Conservation (phyloP, 169 alveolate species). For the Sarcocystis neurona region DNA sequence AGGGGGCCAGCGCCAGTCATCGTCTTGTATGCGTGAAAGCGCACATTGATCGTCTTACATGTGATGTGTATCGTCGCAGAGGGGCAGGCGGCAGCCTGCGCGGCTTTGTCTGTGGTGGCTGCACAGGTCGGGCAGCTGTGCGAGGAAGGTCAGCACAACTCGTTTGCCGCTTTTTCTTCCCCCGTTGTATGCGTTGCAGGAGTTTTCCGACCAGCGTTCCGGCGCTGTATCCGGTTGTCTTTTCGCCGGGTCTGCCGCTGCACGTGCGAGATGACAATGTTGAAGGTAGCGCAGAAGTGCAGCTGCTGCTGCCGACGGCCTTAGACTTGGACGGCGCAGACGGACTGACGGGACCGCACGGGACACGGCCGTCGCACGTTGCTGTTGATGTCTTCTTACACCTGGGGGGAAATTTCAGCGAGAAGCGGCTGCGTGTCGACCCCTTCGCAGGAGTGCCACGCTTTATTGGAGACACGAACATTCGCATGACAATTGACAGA, state of each 20-base stretch:
- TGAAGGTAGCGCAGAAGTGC: constrained; percentile 1
- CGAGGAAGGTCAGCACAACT: no score
- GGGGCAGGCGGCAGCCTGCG: no score
- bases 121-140: no score
- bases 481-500: not conserved
- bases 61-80: no score
- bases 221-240: constrained; percentile 1
- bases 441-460: constrained; percentile 3
- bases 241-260: not conserved
- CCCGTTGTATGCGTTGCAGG: no score
- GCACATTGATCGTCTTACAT: no score
- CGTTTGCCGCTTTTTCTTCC: no score
- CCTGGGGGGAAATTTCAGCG: constrained; percentile 10
- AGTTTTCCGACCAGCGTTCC: not conserved
- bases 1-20: no score
- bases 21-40: no score
- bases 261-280: constrained; percentile 10
- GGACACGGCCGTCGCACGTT: not conserved
- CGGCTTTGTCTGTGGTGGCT: no score
- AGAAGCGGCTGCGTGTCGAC: not conserved
- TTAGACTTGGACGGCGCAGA: no score
- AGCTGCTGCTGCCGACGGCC: not conserved
- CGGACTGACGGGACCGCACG: no score
- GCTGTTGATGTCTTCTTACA: not conserved
- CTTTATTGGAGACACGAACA: not conserved